phyloP scores from a whole-genome alignment of 176 grass and related monocot species.

The Miscanthus lutarioriparius region DNA sequence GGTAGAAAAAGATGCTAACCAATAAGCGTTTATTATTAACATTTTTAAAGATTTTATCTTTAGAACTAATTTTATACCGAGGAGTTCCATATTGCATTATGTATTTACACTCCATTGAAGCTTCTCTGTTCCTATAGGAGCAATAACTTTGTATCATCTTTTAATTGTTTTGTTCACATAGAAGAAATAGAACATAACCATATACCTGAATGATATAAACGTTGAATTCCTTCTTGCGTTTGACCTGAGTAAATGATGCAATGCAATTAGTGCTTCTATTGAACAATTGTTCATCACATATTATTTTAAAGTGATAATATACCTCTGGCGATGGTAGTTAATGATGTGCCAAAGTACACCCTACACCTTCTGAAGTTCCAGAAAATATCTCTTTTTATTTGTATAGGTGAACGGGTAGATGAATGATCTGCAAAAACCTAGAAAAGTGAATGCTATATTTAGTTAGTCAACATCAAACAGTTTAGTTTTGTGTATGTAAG shows the following conservation, averaged over 20 bases:
- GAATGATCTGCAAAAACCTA: constrained; percentile 11
- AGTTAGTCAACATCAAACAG: neutral
- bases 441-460: neutral
- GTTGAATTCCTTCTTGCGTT: neutral
- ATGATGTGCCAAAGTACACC: neutral
- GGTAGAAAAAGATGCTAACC: neutral
- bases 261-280: neutral
- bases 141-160: neutral
- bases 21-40: neutral
- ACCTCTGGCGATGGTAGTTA: neutral
- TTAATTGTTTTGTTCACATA: neutral
- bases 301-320: neutral
- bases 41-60: neutral
- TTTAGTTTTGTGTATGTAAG: neutral
- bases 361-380: neutral
- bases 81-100: neutral
- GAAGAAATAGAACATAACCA: neutral
- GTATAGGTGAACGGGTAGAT: neutral
- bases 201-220: neutral
- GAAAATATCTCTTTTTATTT: neutral
- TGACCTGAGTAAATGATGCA: neutral
- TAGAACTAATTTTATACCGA: neutral
- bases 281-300: neutral
- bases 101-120: neutral
- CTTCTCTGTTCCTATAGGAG: neutral